phyloP scores from a whole-genome alignment of 2,329 filamentous ascomycete genomes.

The Cadophora luteo-olivacea region DNA sequence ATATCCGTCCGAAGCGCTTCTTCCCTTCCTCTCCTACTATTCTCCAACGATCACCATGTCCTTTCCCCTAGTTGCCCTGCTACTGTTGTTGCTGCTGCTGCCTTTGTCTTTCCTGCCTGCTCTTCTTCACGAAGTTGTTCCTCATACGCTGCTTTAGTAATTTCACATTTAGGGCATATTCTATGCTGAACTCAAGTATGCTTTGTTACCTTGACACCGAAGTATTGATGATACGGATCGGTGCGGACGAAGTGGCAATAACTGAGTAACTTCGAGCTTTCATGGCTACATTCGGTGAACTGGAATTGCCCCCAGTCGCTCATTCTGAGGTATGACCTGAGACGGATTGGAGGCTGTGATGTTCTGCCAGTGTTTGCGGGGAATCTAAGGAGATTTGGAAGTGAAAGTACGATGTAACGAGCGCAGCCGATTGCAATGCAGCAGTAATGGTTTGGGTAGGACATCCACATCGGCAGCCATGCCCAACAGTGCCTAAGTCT shows the following conservation, averaged over 20 bases:
- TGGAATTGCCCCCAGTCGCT: slow-evolving; percentile 3
- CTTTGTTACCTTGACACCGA: not conserved
- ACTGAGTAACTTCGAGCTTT: not conserved
- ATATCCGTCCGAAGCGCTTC: no score
- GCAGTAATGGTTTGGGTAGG: no score
- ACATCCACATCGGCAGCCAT: no score
- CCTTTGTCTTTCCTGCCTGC: not conserved
- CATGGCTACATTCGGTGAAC: not conserved
- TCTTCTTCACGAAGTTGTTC: not conserved
- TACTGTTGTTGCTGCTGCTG: not conserved
- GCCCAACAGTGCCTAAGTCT: no score
- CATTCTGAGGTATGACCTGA: no score
- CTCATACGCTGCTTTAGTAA: not conserved
- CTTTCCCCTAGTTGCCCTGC: not conserved
- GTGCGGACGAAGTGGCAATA: slow-evolving; percentile 22
- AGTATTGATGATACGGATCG: slow-evolving; percentile 13
- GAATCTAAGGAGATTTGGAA: no score
- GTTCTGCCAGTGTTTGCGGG: no score
- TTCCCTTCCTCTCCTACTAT: not conserved
- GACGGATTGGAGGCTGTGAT: no score
- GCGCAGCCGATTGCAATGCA: no score
- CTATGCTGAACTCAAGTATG: not conserved
- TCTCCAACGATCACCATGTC: not conserved
- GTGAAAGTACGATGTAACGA: no score
- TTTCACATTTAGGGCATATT: not conserved